These are phyloP conservation scores for Lyophyllum decastes DNA, from an alignment of 768 basidiomycete species.

Conservation along the genomic window DNA sequence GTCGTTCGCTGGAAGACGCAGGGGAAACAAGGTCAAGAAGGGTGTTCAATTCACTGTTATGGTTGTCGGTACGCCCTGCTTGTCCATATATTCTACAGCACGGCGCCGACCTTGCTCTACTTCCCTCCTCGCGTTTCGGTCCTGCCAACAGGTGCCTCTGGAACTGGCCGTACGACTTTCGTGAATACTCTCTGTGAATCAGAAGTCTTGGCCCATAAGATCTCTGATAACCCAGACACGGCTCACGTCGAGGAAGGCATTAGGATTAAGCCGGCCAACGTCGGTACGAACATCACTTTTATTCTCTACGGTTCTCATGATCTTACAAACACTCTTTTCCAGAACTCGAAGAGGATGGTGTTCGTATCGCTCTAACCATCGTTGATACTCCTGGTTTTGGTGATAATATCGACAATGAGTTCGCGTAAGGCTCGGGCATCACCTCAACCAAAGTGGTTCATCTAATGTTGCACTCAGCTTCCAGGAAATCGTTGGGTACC, in stretches of 20 bases:
- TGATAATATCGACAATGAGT: constrained; percentile 98
- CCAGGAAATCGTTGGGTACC: constrained; percentile 93
- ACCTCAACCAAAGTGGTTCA: constrained; percentile 3
- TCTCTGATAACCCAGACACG: constrained; percentile 80
- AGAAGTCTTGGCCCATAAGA: constrained; percentile 86
- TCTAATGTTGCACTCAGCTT: constrained; percentile 55
- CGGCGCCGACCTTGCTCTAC: constrained; percentile 8
- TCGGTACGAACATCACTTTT: constrained; percentile 58
- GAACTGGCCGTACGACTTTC: constrained; percentile 96
- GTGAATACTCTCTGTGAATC: constrained; percentile 99
- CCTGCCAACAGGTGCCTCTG: constrained; percentile 79
- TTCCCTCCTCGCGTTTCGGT: constrained; percentile 21
- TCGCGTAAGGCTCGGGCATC: constrained; percentile 65
- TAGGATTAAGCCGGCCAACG: constrained; percentile 91
- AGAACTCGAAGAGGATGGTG: constrained; percentile 99
- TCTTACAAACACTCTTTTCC: constrained; percentile 10
- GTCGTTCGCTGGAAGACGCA: constrained; percentile 85
- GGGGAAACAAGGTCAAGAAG: constrained; percentile 97
- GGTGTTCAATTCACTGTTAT: constrained; percentile 97
- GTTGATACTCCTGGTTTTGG: constrained; percentile 99
- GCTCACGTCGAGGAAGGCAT: constrained; percentile 95
- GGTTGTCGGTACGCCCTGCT: constrained; percentile 89
- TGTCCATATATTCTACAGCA: constrained; percentile 29
- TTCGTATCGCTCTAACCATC: constrained; percentile 95
- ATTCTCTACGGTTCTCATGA: background rate